Base-by-base conservation (phyloP, 257 asterid genomes). In the Euphrasia confusa region DNA sequence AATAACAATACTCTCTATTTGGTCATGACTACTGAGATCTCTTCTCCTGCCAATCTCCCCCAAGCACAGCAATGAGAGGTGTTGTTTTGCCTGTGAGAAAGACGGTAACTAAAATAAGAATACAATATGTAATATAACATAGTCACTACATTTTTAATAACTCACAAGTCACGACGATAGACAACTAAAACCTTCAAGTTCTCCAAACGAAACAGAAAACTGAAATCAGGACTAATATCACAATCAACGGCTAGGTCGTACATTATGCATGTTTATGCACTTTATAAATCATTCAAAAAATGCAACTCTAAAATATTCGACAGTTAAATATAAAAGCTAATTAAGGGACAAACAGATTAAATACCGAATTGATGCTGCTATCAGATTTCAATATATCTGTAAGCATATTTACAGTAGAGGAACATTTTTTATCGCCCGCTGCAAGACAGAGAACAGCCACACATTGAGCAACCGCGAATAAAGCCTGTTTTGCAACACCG, bases 1-100 rank as follows among this genome's bases (percentile, higher is more conserved):
- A 0, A 93, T 89, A 42, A 93, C 84, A 74, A 89, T 85, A 73
- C 75, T 87, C 85, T 93, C 96, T 48, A 93, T 87, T 40, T 87
- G 91, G 65, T 81, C 79, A 77, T 93, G 97, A 28, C 85, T 74
- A 71, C 99, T 93, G 54, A 93, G 71, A 78, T 93, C 99, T 77
- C 84, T 93, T 80, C 99, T 89, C 80, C 99, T 82, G 72, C 99
- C 99, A 63, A 93, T 81, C 85, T 89, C 99, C 58, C 99, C 99
- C 84, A 93, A 72, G 79, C 97, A 93, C 40, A 93, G 88, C 77
- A 93, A 78, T 66, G 97, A 78, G 45, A 93, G 96, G 72, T 89
- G 99, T 58, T 93, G 96, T 67, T 87, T 89, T 71, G 92, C 94
- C 99, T 93, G 64, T 27, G 66, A 74, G 67, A 65, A 54, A 71